phyloP scores from a whole-genome alignment of 441 rosid genomes.

The Monsonia emarginata region DNA sequence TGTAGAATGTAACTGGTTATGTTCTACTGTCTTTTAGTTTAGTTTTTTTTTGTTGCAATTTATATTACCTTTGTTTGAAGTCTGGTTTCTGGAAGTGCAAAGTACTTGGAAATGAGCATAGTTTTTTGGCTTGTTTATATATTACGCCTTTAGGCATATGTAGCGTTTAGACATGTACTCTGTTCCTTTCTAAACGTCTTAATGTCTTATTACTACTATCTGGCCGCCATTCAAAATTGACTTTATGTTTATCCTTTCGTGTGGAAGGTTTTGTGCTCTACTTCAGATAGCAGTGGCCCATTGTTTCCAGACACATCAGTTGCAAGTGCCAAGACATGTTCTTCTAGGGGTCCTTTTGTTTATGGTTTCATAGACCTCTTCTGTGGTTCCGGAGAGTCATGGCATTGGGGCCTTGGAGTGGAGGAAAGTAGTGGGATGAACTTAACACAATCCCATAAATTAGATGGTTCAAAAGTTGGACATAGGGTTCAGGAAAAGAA shows the following conservation, averaged over 20 bases:
- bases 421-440: constrained; percentile 47
- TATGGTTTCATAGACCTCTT: constrained; percentile 84
- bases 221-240: constrained; percentile 9
- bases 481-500: constrained; percentile 32
- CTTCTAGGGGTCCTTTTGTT: constrained; percentile 53
- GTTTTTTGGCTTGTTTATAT: constrained; percentile 1
- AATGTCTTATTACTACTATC: constrained; percentile 11
- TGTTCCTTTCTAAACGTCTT: not conserved
- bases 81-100: not conserved
- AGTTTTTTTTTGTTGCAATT: not conserved
- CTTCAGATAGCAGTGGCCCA: constrained; percentile 29
- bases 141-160: not conserved
- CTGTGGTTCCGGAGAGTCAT: constrained; percentile 71
- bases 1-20: not conserved
- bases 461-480: constrained; percentile 31
- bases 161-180: not conserved
- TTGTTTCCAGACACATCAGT: constrained; percentile 33
- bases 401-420: constrained; percentile 63
- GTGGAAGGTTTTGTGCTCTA: constrained; percentile 37
- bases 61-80: not conserved
- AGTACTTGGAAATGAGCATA: not conserved
- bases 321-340: constrained; percentile 38
- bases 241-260: constrained; percentile 18
- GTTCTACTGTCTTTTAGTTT: not conserved
- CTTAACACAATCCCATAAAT: constrained; percentile 33